phyloP scores from a whole-genome alignment of 176 grass and related monocot species.

The Oryza longistaminata region DNA sequence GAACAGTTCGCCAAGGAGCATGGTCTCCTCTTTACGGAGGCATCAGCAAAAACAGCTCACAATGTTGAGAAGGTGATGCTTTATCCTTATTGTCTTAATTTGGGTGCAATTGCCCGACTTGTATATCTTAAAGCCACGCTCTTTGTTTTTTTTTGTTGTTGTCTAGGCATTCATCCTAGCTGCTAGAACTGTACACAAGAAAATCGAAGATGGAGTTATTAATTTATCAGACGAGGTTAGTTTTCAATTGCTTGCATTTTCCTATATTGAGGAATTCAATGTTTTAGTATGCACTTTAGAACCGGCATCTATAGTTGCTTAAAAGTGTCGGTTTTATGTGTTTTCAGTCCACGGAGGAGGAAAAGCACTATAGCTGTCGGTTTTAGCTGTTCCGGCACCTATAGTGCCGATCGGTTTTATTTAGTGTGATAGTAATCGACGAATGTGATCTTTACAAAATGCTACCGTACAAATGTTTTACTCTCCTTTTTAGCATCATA shows the following conservation, averaged over 20 bases:
- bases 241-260: background rate
- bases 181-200: constrained; percentile 38
- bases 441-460: no score
- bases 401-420: no score
- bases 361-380: no score
- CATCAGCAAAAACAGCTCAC: constrained; percentile 43
- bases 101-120: background rate
- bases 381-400: no score
- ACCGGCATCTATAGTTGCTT: no score
- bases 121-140: background rate
- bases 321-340: no score
- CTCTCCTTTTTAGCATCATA: no score
- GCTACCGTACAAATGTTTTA: no score
- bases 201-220: constrained; percentile 40
- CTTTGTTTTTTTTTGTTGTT: background rate
- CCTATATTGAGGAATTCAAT: no score
- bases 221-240: constrained; percentile 39
- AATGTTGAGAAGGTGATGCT: constrained; percentile 46
- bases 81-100: background rate
- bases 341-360: no score
- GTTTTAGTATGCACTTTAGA: no score
- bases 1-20: constrained; percentile 42
- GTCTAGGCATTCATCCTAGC: constrained; percentile 34
- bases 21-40: constrained; percentile 44
- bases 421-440: no score